Evolutionary conservation across 2,329 filamentous ascomycete species (phyloP).

Genomic region (Calonectria fujianensis): DNA sequence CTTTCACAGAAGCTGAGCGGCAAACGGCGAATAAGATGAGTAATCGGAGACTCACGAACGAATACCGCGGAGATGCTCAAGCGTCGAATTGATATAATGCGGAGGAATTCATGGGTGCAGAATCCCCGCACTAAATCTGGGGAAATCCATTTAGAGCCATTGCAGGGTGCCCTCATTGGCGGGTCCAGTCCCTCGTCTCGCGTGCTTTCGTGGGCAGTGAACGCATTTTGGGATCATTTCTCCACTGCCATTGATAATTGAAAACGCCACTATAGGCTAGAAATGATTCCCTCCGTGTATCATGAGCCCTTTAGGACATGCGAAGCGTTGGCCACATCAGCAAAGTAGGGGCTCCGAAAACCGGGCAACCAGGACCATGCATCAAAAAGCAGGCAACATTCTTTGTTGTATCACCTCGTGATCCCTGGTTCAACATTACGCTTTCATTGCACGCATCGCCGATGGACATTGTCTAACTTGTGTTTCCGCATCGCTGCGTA

Average conservation of each 20-base stretch:
- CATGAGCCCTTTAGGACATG: neutral
- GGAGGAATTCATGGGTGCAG: neutral
- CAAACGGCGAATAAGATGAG: no score
- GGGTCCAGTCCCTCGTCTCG: neutral
- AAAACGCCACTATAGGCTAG: neutral
- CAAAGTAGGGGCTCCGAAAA: neutral
- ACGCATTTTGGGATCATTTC: neutral
- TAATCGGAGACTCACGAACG: neutral
- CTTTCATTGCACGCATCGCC: neutral
- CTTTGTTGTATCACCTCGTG: neutral
- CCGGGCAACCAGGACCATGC: no score
- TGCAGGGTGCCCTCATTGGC: neutral
- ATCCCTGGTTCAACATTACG: neutral
- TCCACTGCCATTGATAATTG: conserved; percentile 2
- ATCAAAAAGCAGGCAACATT: no score
- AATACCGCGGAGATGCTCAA: neutral
- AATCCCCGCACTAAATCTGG: conserved; percentile 10
- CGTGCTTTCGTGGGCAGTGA: neutral
- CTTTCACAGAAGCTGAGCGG: neutral
- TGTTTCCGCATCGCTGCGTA: neutral
- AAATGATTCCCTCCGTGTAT: neutral
- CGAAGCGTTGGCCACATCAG: neutral
- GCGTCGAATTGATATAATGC: neutral
- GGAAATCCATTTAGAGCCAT: neutral
- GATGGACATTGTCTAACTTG: neutral